Conservation (phyloP, 768 basidiomycete genomes). For the Cubamyces sp. region DNA sequence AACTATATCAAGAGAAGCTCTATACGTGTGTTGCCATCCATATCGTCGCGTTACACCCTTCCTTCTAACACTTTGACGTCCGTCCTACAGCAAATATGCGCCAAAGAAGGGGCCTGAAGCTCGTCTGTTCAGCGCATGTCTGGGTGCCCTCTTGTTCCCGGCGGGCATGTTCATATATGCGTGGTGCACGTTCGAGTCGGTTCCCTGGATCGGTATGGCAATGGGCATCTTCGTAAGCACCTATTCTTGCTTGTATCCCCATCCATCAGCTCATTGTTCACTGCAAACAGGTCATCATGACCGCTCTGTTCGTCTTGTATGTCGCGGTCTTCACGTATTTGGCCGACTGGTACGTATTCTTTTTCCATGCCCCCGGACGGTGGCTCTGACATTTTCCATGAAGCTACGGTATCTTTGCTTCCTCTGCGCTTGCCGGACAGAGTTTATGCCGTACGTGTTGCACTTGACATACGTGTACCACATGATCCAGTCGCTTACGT, state of each 20-base stretch:
- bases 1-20: slow-evolving; percentile 37
- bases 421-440: slow-evolving; percentile 58
- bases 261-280: neutral
- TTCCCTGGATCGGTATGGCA: slow-evolving; percentile 67
- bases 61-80: neutral
- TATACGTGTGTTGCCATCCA: slow-evolving; percentile 29
- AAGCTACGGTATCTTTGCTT: slow-evolving; percentile 52
- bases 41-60: too few relatives aligned
- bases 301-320: slow-evolving; percentile 45
- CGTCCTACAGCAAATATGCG: slow-evolving; percentile 31
- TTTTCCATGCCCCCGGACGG: neutral
- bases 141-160: slow-evolving; percentile 57
- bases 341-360: slow-evolving; percentile 50
- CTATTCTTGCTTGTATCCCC: neutral
- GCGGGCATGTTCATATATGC: slow-evolving; percentile 73
- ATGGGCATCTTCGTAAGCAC: slow-evolving; percentile 24
- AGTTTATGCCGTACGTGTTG: slow-evolving; percentile 46
- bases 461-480: too few relatives aligned
- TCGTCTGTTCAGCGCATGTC: slow-evolving; percentile 59
- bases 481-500: neutral
- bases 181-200: slow-evolving; percentile 58
- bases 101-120: slow-evolving; percentile 53
- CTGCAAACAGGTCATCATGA: slow-evolving; percentile 42
- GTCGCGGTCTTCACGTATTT: slow-evolving; percentile 51
- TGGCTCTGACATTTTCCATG: neutral